Percentiles rank a stretch among this genome's conserved stretches.
Evolutionary conservation across 176 grass and related monocot genomes (phyloP).

Genomic region (Oryza nivara): DNA sequence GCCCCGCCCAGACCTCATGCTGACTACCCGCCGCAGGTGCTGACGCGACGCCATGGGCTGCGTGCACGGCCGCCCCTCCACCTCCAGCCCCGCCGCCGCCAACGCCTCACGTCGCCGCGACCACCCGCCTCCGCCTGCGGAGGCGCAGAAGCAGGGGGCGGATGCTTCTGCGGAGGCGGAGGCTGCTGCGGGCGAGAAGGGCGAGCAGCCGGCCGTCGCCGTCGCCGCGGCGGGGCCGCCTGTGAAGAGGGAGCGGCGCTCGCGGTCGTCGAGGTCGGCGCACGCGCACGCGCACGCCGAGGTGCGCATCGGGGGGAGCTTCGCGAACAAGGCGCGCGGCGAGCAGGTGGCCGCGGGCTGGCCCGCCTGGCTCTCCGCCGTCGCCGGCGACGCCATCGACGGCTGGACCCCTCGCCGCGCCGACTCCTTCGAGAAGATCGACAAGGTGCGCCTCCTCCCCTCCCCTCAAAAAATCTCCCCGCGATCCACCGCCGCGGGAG

Average conservation of each 20-base stretch:
- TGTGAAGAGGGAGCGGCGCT: conserved; percentile 51
- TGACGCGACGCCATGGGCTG: conserved; percentile 62
- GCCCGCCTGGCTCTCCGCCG: conserved; percentile 86
- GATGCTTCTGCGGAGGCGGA: background rate
- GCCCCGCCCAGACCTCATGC: conserved; percentile 16
- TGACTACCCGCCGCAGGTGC: conserved; percentile 17
- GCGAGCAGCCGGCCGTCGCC: conserved; percentile 28
- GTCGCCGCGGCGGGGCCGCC: conserved; percentile 10
- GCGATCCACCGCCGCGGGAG: conserved; percentile 34
- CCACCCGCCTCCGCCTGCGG: background rate
- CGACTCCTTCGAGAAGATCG: conserved; percentile 93
- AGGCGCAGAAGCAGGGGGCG: conserved; percentile 28
- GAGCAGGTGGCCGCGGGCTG: conserved; percentile 89
- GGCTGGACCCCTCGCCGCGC: conserved; percentile 78
- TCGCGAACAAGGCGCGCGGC: conserved; percentile 70
- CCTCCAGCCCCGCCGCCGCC: conserved; percentile 34
- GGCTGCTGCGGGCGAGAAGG: conserved; percentile 23
- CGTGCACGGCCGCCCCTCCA: conserved; percentile 66
- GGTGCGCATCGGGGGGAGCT: conserved; percentile 60
- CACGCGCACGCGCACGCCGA: conserved; percentile 20
- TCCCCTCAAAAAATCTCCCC: background rate
- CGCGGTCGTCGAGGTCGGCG: conserved; percentile 48
- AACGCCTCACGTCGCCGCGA: conserved; percentile 26
- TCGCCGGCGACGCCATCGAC: conserved; percentile 80
- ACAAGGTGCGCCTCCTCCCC: conserved; percentile 49